Evolutionary conservation across 345 rosid species (phyloP).

Genomic region (Dipteronia dyeriana): DNA sequence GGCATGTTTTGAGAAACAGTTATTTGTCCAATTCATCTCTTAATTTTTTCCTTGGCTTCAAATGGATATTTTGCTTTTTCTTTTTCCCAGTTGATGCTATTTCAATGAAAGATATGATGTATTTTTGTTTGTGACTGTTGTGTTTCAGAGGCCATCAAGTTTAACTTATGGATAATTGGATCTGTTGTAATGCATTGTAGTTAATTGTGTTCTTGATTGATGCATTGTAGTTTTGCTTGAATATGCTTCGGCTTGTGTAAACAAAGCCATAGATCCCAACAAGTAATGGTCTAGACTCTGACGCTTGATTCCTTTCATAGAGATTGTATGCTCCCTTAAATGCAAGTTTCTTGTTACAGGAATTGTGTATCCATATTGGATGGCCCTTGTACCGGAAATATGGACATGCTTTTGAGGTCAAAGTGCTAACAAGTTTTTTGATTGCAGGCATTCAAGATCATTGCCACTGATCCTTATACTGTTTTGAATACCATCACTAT

Average conservation of each 20-base stretch:
- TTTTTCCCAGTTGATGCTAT: neutral
- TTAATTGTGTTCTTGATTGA: too few relatives aligned
- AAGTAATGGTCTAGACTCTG: neutral
- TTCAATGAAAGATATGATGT: neutral
- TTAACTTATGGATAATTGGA: neutral
- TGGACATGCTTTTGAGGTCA: constrained; percentile 97
- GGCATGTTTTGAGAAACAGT: constrained; percentile 88
- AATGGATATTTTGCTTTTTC: too few relatives aligned
- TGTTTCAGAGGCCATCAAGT: neutral
- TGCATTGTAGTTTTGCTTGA: neutral
- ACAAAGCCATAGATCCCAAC: neutral
- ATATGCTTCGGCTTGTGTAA: neutral
- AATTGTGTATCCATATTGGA: constrained; percentile 74
- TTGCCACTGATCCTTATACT: constrained; percentile 87
- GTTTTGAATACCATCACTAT: too few relatives aligned
- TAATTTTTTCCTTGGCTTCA: neutral
- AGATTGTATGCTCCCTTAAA: constrained; percentile 14
- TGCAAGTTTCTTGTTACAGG: constrained; percentile 45
- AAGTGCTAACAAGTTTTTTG: constrained; percentile 13
- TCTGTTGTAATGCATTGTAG: neutral
- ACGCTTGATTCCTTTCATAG: neutral
- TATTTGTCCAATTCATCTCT: constrained; percentile 22
- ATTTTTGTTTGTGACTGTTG: neutral
- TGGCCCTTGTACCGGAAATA: constrained; percentile 95
- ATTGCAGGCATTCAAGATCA: constrained; percentile 85